Evolutionary conservation across 176 grass and related monocot species (phyloP), one percentile per base, ranked within the genome.

Genomic region (Typha latifolia): DNA sequence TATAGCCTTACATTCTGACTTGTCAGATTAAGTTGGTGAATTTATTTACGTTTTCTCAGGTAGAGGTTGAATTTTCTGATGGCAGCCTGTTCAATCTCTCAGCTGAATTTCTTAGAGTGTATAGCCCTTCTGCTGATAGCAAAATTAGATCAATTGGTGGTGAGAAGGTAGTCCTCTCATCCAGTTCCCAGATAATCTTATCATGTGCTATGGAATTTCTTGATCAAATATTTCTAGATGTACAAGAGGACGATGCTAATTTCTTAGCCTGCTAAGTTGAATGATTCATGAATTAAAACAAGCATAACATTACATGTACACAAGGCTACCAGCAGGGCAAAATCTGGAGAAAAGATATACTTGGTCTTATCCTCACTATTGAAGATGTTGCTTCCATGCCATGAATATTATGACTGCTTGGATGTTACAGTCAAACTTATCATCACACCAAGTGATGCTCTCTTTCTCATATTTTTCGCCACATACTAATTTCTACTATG

Each of bases 61-160:
- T 92, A 8, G 85, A 92, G 18, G 85, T 97, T 62, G 75, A 85
- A 70, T 97, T 92, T 48, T 74, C 81, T 0, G 89, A 97, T 81
- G 94, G 89, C 32, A 86, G 69, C 18, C 50, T 63, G 12, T 97
- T 83, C 74, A 78, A 77, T 79, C 83, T 97, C n/a, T 62, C 94
- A 27, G 85, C 94, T 29, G 89, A 97, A 70, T 97, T 80, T 81
- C 94, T 97, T 24, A 90, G 94, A 85, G 85, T 97, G 29, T 81
- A 84, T 70, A 92, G 89, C 61, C 89, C 89, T 63, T 83, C 89
- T 62, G 85, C 78, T 63, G 94, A 97, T 53, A 92, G 89, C 72
- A 97, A 97, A 84, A 92, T 97, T 72, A 87, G 89, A 83, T 86
- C 85, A 34, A 64, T 97, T 24, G 81, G 67, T 7, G 85, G 94